These are phyloP conservation scores for Cornus controversa DNA, from an alignment of 148 eudicot species.

Conservation along the genomic window DNA sequence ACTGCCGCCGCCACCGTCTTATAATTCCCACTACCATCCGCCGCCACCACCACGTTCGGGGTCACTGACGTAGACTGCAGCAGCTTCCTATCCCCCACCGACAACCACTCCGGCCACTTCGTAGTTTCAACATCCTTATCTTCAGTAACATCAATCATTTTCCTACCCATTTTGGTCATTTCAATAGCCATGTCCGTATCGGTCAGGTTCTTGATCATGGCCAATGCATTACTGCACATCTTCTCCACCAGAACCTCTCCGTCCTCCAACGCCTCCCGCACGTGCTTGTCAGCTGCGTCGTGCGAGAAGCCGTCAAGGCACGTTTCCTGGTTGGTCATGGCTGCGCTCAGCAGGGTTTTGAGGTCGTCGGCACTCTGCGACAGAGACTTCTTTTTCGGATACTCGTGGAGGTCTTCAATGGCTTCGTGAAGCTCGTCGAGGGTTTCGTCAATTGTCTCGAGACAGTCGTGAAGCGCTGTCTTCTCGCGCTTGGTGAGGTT, in stretches of 20 bases:
- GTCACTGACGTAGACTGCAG: conserved; percentile 47
- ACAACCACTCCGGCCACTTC: conserved; percentile 71
- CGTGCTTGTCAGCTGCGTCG: conserved; percentile 46
- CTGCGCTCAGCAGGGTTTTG: conserved; percentile 61
- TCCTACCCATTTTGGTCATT: conserved; percentile 15
- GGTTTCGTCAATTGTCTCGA: conserved; percentile 59
- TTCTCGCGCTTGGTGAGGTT: conserved; percentile 45
- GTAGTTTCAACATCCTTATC: conserved; percentile 5
- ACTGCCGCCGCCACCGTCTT: conserved; percentile 63
- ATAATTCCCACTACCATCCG: conserved; percentile 64
- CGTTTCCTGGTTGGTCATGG: conserved; percentile 80
- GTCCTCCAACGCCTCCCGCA: conserved; percentile 31
- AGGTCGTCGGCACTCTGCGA: conserved; percentile 55
- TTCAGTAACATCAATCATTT: conserved; percentile 2
- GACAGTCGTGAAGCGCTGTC: conserved; percentile 64
- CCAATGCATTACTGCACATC: conserved; percentile 72
- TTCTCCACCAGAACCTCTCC: conserved; percentile 53
- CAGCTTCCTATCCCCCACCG: conserved; percentile 57
- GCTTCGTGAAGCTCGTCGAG: conserved; percentile 57
- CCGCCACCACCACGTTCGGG: conserved; percentile 69
- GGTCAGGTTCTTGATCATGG: conserved; percentile 76
- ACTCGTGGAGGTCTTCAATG: conserved; percentile 39
- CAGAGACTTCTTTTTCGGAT: conserved; percentile 38
- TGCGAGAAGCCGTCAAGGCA: conserved; percentile 80
- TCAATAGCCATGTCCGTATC: conserved; percentile 44